Evolutionary conservation across 345 rosid species (phyloP).

Genomic region (Lepidium aucheri): DNA sequence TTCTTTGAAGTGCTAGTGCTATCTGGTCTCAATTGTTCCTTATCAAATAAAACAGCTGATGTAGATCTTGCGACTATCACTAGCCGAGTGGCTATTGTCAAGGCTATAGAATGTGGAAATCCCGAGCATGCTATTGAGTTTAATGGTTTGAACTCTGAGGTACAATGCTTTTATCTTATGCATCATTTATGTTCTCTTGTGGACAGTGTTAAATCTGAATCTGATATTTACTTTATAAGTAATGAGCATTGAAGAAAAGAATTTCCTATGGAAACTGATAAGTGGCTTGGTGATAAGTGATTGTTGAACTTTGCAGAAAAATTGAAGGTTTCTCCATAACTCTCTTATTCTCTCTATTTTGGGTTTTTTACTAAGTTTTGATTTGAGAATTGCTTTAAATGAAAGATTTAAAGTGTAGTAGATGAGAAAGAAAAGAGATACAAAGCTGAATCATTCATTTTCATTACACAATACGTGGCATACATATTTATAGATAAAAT

Average conservation of each 20-base stretch:
- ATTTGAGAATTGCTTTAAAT: no score
- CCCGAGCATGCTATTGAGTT: constrained; percentile 83
- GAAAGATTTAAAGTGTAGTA: no score
- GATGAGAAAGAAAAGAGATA: no score
- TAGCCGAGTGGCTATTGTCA: constrained; percentile 69
- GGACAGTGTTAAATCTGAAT: not conserved
- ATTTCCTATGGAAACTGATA: not conserved
- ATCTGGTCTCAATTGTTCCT: constrained; percentile 18
- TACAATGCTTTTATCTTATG: constrained; percentile 18
- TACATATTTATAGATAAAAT: no score
- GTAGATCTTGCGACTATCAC: constrained; percentile 68
- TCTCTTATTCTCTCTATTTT: no score
- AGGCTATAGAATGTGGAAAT: constrained; percentile 70
- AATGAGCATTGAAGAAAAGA: not conserved
- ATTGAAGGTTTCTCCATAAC: no score
- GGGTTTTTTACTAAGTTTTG: no score
- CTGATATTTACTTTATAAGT: not conserved
- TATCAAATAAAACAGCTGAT: constrained; percentile 53
- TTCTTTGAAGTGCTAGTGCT: not conserved
- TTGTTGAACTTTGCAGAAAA: no score
- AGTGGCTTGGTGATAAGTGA: not conserved
- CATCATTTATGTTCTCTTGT: not conserved
- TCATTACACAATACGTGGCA: no score
- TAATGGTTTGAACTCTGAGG: constrained; percentile 80
- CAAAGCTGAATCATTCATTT: no score